Percentiles rank a stretch among this genome's conserved stretches.
These are phyloP conservation scores for Inga oerstediana DNA, from an alignment of 306 rosid genomes.

Conservation along the genomic window DNA sequence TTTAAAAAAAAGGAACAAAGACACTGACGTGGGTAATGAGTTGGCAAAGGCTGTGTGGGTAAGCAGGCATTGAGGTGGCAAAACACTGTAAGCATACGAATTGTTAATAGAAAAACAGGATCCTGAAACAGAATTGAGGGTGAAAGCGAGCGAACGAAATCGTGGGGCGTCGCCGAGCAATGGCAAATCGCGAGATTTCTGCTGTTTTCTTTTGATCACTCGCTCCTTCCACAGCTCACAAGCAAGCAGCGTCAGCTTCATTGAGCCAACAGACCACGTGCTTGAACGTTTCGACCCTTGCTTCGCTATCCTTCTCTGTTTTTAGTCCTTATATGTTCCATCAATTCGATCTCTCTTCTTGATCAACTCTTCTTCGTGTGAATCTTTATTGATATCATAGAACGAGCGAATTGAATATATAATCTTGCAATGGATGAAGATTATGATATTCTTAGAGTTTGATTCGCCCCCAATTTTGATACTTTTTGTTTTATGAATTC, in stretches of 20 bases:
- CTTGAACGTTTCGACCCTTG: background rate
- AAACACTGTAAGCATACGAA: too few relatives aligned
- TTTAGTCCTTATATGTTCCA: background rate
- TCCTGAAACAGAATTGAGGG: too few relatives aligned
- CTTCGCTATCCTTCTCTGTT: background rate
- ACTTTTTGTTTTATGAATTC: too few relatives aligned
- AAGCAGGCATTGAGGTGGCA: too few relatives aligned
- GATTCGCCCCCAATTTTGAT: too few relatives aligned
- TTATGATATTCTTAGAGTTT: constrained; percentile 46
- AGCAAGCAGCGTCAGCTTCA: background rate
- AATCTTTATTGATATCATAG: background rate
- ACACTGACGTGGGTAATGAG: too few relatives aligned
- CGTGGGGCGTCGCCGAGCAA: too few relatives aligned
- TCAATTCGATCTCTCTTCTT: constrained; percentile 25
- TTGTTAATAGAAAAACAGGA: too few relatives aligned
- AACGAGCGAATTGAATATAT: constrained; percentile 8
- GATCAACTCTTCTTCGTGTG: constrained; percentile 11
- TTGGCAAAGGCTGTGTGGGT: too few relatives aligned
- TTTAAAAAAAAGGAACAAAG: too few relatives aligned
- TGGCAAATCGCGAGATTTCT: too few relatives aligned
- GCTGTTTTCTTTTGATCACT: background rate
- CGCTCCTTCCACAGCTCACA: background rate
- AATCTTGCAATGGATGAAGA: constrained; percentile 27
- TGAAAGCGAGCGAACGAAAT: too few relatives aligned
- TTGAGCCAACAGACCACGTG: background rate